Base-by-base conservation (phyloP, 495 filamentous ascomycete species). In the Corynascus novoguineensis region DNA sequence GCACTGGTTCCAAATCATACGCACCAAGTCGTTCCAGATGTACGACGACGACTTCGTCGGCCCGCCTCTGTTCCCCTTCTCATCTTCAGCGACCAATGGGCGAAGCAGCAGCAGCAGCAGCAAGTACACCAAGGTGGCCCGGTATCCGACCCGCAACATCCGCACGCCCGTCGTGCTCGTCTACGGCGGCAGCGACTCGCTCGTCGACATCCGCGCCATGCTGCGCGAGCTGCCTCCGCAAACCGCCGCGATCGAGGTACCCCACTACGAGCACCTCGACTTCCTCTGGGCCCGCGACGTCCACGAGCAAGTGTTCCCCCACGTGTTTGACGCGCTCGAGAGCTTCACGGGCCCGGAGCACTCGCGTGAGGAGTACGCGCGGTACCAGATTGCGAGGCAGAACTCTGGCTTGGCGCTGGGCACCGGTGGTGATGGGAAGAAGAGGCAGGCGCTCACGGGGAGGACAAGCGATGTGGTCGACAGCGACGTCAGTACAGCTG, bases 1-100 rank as follows among this genome's bases (percentile, higher is more conserved):
- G 0, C 93, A 98, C 64, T 98, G 93, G 93, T 98, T 98, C 71
- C 93, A 98, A 66, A 96, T 98, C 63, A 97, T 98, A 60, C 85
- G 93, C 44, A 96, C 91, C 64, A 86, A 88, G 60, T 87, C 81
- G 29, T 98, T 98, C 68, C 93, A 97, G 70, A 97, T 98, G 87
- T 97, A 90, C 69, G 93, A 98, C 64, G 93, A 98, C 64, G 92
- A 97, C 64, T n/a, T n/a, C n/a, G 80, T 93, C 7, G 85, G 87
- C 54, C 74, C 76, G 0, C 70, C 69, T 4, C 17, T 80, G 27
- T 63, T 73, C 11, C 60, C n/a, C n/a, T n/a, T 78, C 17, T 66
- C 37, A 1, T n/a, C 70, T 6, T 70, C 68, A 10, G 66, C 68
- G 31, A 77, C n/a, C n/a, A n/a, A n/a, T n/a, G n/a, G n/a, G n/a